Evolutionary conservation across 2,329 filamentous ascomycete species (phyloP).

Genomic region (Thermothelomyces thermophilus): DNA sequence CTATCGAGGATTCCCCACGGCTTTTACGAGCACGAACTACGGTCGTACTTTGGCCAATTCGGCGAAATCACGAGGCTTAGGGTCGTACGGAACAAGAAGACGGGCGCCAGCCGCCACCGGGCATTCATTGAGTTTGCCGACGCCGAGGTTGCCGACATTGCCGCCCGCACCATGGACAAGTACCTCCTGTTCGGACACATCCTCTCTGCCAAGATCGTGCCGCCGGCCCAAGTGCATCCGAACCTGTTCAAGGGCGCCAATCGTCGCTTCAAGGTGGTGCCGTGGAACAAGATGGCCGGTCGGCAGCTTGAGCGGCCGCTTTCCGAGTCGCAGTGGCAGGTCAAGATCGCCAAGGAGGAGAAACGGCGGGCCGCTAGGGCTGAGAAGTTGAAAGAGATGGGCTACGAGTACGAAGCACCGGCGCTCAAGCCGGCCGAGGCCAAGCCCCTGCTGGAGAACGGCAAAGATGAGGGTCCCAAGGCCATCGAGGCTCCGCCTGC

Average conservation of each 20-base stretch:
- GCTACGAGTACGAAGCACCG: constrained; percentile 76
- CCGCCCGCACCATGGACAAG: constrained; percentile 94
- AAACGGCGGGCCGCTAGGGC: constrained; percentile 61
- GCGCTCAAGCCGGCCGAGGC: constrained; percentile 51
- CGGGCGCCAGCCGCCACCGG: constrained; percentile 85
- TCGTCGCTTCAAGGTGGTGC: constrained; percentile 79
- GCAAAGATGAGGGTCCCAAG: constrained; percentile 31
- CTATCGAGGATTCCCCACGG: constrained; percentile 64
- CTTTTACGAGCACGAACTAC: constrained; percentile 97
- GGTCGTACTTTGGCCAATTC: constrained; percentile 88
- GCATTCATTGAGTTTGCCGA: constrained; percentile 89
- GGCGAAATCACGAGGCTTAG: constrained; percentile 72
- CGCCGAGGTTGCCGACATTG: constrained; percentile 74
- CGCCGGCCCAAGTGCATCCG: constrained; percentile 69
- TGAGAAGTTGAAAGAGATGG: constrained; percentile 69
- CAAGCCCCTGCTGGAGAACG: constrained; percentile 25
- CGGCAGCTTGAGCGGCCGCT: constrained; percentile 65
- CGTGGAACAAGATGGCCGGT: constrained; percentile 81
- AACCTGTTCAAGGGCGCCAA: constrained; percentile 87
- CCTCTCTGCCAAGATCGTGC: constrained; percentile 76
- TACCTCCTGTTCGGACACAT: constrained; percentile 95
- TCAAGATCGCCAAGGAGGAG: constrained; percentile 67
- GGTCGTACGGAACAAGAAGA: constrained; percentile 86
- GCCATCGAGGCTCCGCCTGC: constrained; percentile 32
- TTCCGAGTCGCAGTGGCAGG: constrained; percentile 70